Evolutionary conservation across 768 basidiomycete genomes (phyloP), one percentile per base, ranked within the genome.

Genomic region (Dacryopinax spathularia): DNA sequence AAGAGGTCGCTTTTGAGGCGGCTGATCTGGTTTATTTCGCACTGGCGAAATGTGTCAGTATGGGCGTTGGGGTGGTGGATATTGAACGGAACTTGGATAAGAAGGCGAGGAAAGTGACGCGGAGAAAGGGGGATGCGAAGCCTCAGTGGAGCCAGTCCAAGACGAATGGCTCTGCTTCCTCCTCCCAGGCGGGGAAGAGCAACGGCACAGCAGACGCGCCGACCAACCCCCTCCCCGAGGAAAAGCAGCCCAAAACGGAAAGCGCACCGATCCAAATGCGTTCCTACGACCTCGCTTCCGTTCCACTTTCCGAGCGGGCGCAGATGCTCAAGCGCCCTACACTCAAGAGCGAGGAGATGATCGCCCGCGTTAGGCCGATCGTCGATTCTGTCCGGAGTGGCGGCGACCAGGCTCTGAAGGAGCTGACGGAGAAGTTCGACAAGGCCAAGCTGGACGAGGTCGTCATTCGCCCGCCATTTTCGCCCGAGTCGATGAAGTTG

Each of bases 1-100:
- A 88, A 59, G 90, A 97, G 33, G 77, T 96, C 16, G 89, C 93
- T 1, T 95, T 94, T 66, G 96, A 99, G 74, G 90, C 93, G 6
- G 95, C 94, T 0, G 96, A 99, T 75, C 78, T 99, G 25, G 70
- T 95, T 39, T 99, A 98, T 77, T 99, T 99, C 71, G 83, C 88
- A 0, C 75, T 99, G 68, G 83, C 89, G 22, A 85, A 87, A 67
- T 97, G 95, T 71, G 79, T 90, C 22, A 82, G 87, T 48, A 80
- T 84, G 2, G 95, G 94, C 0, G 91, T 98, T 18, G 79, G 79
- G 39, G 78, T 97, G 68, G 76, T 81, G 25, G 92, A 98, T 67
- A 83, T 99, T 25, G 92, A 95, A 74, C 77, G 75, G 1, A 89
- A 87, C 9, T 75, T 99, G 60, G 89, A 97, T 73, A 76, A 74